Percentiles rank a stretch among this genome's conserved stretches.
Evolutionary conservation across 108 stramenopile species (phyloP).

Genomic region (Pseudonitzschia delicatissima): DNA sequence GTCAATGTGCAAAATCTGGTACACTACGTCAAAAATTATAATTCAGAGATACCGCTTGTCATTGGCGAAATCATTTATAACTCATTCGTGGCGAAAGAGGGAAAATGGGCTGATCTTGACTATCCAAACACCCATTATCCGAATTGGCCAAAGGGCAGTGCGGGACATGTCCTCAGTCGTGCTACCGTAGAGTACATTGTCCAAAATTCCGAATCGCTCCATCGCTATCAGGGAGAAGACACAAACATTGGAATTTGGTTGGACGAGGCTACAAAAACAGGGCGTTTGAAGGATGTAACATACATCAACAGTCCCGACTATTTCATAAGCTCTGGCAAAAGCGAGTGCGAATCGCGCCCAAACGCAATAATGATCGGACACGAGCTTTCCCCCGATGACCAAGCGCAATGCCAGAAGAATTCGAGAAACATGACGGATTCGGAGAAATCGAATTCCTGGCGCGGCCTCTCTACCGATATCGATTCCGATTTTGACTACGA

Average conservation of each 20-base stretch:
- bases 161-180: conserved; percentile 39
- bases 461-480: too few species aligned
- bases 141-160: conserved; percentile 36
- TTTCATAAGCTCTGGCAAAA: conserved; percentile 11
- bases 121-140: conserved; percentile 30
- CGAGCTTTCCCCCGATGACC: conserved; percentile 20
- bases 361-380: conserved; percentile 17
- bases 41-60: conserved; percentile 32
- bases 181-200: conserved; percentile 31
- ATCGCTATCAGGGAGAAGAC: conserved; percentile 58
- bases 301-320: conserved; percentile 12
- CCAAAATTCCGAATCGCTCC: conserved; percentile 8
- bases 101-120: conserved; percentile 37
- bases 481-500: too few species aligned
- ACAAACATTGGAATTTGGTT: conserved; percentile 50
- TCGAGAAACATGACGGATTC: too few species aligned
- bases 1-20: conserved; percentile 22
- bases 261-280: conserved; percentile 17
- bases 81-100: conserved; percentile 16
- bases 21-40: conserved; percentile 24
- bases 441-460: too few species aligned
- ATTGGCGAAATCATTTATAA: conserved; percentile 39
- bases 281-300: conserved; percentile 1
- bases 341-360: neutral
- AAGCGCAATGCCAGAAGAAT: conserved; percentile 14